Conservation (phyloP, 2,329 filamentous ascomycete species). For the Byssochlamys sp. region DNA sequence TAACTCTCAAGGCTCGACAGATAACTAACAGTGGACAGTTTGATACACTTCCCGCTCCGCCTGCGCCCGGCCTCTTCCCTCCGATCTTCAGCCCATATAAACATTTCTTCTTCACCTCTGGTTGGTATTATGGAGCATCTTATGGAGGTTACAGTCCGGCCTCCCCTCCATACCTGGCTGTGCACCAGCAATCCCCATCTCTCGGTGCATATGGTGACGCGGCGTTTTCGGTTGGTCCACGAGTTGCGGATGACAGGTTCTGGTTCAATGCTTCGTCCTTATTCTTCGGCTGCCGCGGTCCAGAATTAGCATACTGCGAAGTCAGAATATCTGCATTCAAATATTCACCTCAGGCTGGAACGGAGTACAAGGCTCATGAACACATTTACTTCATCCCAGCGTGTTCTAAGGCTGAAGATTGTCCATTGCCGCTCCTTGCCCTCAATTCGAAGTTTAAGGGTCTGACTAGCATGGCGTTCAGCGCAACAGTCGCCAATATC, state of each 20-base stretch:
- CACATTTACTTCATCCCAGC: neutral
- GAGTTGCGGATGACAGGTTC: neutral
- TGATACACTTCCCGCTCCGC: neutral
- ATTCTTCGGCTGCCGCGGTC: neutral
- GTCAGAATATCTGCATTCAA: neutral
- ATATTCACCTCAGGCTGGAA: neutral
- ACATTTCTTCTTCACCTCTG: conserved; percentile 42
- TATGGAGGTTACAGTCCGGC: neutral
- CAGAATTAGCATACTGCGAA: neutral
- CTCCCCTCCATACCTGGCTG: neutral
- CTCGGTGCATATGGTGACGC: neutral
- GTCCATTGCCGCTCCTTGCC: neutral
- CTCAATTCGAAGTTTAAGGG: neutral
- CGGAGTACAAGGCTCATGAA: neutral
- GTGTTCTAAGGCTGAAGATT: neutral
- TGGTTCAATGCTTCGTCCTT: neutral
- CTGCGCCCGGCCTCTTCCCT: conserved; percentile 11
- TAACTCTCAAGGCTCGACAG: neutral
- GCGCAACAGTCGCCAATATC: neutral
- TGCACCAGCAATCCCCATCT: neutral
- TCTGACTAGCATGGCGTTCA: neutral
- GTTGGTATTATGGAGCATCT: conserved; percentile 33
- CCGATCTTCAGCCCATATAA: conserved; percentile 40
- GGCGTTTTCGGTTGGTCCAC: neutral
- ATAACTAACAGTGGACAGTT: neutral